Conservation (phyloP, 2,329 filamentous ascomycete species). For the Dothideomycetes sp. region DNA sequence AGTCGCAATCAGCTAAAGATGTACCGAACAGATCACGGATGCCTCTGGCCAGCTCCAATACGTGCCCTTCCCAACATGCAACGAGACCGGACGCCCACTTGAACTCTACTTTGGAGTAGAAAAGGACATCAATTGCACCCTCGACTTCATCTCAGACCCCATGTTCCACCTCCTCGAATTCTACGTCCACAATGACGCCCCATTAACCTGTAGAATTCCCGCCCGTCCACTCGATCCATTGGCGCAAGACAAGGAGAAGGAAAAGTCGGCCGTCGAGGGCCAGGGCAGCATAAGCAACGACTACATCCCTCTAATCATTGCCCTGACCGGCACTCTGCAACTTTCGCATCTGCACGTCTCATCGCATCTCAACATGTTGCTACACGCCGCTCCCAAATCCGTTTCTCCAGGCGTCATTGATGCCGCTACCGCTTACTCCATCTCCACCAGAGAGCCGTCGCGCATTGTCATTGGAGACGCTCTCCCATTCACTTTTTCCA, state of each 20-base stretch:
- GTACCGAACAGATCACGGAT: conserved; percentile 54
- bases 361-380: conserved; percentile 78
- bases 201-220: conserved; percentile 81
- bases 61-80: conserved; percentile 81
- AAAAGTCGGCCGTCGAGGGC: conserved; percentile 21
- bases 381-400: conserved; percentile 55
- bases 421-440: conserved; percentile 78
- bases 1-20: too few relatives aligned
- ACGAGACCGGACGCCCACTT: conserved; percentile 74
- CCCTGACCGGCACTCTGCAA: conserved; percentile 81
- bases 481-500: conserved; percentile 66
- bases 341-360: conserved; percentile 82
- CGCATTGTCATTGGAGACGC: conserved; percentile 82
- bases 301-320: conserved; percentile 79
- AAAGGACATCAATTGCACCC: conserved; percentile 72
- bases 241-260: conserved; percentile 21
- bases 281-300: conserved; percentile 31
- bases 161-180: conserved; percentile 90
- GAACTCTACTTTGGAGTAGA: conserved; percentile 81
- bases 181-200: conserved; percentile 95
- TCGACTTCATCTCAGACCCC: conserved; percentile 64
- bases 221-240: conserved; percentile 53
- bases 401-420: conserved; percentile 65
- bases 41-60: conserved; percentile 76
- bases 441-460: conserved; percentile 42